These are phyloP conservation scores for Ustilago sp. DNA, from an alignment of 1,284 basidiomycete genomes.

Conservation along the genomic window DNA sequence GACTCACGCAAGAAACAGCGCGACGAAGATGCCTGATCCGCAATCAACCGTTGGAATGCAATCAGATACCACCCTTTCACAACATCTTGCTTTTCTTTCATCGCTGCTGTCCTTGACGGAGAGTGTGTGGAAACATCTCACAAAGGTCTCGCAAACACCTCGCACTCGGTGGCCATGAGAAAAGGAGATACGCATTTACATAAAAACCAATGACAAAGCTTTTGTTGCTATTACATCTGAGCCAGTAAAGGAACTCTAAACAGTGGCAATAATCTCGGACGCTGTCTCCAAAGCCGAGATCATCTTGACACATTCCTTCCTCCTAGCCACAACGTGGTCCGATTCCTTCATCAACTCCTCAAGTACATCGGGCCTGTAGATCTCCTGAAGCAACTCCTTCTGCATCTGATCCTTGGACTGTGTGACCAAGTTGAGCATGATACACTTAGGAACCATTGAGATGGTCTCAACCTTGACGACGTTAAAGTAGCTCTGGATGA, in stretches of 20 bases:
- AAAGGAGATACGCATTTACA: constrained; percentile 18
- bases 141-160: no score
- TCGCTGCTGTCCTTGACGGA: not conserved
- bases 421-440: constrained; percentile 91
- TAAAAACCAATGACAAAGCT: not conserved
- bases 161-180: not conserved
- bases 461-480: constrained; percentile 97
- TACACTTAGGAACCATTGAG: constrained; percentile 96
- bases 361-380: constrained; percentile 66
- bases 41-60: not conserved
- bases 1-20: constrained; percentile 25
- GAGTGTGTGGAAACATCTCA: not conserved
- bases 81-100: not conserved
- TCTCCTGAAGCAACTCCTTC: constrained; percentile 78
- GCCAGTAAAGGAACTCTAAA: constrained; percentile 37
- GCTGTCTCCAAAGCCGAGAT: constrained; percentile 67
- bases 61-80: not conserved
- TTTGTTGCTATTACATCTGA: not conserved
- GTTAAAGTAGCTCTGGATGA: constrained; percentile 66
- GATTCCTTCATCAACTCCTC: constrained; percentile 69
- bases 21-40: constrained; percentile 7
- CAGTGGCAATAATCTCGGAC: constrained; percentile 67
- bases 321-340: constrained; percentile 66
- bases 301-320: constrained; percentile 69
- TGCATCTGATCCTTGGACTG: constrained; percentile 93